Evolutionary conservation across 1,284 basidiomycete species (phyloP).

Genomic region (Pisolithus thermaeus): DNA sequence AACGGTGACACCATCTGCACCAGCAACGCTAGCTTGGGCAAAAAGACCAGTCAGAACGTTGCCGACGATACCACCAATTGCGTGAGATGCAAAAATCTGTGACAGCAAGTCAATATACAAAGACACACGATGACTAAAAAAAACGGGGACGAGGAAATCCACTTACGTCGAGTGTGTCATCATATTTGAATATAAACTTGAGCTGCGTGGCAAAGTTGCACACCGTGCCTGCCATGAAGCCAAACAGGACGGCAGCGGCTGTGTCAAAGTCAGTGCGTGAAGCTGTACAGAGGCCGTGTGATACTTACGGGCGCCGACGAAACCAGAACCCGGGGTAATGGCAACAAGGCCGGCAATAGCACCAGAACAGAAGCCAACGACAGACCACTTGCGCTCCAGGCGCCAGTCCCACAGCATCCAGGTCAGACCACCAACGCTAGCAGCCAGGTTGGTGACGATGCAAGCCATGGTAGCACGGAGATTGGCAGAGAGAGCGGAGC

Average conservation of each 20-base stretch:
- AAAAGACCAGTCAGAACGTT: constrained; percentile 86
- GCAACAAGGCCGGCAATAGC: constrained; percentile 87
- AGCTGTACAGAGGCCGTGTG: neutral
- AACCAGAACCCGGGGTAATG: constrained; percentile 91
- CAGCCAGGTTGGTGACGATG: constrained; percentile 90
- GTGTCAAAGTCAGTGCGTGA: constrained; percentile 4
- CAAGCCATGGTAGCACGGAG: constrained; percentile 85
- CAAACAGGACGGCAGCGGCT: constrained; percentile 81
- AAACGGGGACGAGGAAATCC: neutral
- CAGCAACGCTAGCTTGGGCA: constrained; percentile 80
- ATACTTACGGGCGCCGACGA: constrained; percentile 68
- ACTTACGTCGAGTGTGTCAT: constrained; percentile 76
- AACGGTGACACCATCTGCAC: constrained; percentile 70
- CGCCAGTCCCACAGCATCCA: constrained; percentile 97
- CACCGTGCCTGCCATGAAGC: constrained; percentile 75
- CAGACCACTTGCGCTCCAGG: constrained; percentile 89
- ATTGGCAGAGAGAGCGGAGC: constrained; percentile 81
- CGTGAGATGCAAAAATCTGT: constrained; percentile 87
- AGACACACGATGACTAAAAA: neutral
- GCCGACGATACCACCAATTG: constrained; percentile 83
- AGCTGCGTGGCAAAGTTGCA: constrained; percentile 96
- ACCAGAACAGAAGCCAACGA: constrained; percentile 95
- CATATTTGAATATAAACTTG: constrained; percentile 74
- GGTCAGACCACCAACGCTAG: constrained; percentile 81
- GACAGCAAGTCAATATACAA: neutral